Evolutionary conservation across 2,329 filamentous ascomycete genomes (phyloP).

Genomic region (Fusarium nelsonii): DNA sequence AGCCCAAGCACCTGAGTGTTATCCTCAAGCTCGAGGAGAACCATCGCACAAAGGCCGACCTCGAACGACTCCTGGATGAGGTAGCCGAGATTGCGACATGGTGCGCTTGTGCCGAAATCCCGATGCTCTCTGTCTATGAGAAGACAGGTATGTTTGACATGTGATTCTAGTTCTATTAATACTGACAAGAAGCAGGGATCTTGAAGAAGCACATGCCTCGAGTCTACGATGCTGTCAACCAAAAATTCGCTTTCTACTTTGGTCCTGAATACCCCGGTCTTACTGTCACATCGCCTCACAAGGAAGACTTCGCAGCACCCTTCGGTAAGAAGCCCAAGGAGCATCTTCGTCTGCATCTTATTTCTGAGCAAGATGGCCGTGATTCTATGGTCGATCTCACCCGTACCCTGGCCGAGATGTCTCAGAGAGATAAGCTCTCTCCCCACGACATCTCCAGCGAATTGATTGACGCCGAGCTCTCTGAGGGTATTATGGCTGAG

Average conservation of each 20-base stretch:
- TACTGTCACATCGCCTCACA: slow-evolving; percentile 64
- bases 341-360: slow-evolving; percentile 75
- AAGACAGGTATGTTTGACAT: slow-evolving; percentile 73
- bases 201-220: slow-evolving; percentile 91
- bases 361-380: slow-evolving; percentile 89
- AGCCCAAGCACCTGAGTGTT: slow-evolving; percentile 89
- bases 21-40: slow-evolving; percentile 81
- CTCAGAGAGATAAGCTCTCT: slow-evolving; percentile 85
- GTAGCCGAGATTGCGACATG: slow-evolving; percentile 92
- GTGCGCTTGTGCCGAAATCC: slow-evolving; percentile 91
- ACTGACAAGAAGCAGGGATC: slow-evolving; percentile 68
- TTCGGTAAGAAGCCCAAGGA: slow-evolving; percentile 52
- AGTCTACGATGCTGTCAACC: slow-evolving; percentile 81
- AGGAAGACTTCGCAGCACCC: slow-evolving; percentile 53
- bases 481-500: slow-evolving; percentile 82
- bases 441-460: slow-evolving; percentile 86
- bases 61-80: slow-evolving; percentile 89
- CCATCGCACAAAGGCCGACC: slow-evolving; percentile 75
- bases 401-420: slow-evolving; percentile 94
- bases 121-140: slow-evolving; percentile 90
- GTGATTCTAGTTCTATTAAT: not conserved
- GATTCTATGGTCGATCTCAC: slow-evolving; percentile 96
- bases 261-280: slow-evolving; percentile 79
- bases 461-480: slow-evolving; percentile 89
- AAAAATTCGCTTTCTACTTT: slow-evolving; percentile 89